phyloP scores from a whole-genome alignment of 2,329 filamentous ascomycete genomes.

The Lasiodiplodia hormozganensis region DNA sequence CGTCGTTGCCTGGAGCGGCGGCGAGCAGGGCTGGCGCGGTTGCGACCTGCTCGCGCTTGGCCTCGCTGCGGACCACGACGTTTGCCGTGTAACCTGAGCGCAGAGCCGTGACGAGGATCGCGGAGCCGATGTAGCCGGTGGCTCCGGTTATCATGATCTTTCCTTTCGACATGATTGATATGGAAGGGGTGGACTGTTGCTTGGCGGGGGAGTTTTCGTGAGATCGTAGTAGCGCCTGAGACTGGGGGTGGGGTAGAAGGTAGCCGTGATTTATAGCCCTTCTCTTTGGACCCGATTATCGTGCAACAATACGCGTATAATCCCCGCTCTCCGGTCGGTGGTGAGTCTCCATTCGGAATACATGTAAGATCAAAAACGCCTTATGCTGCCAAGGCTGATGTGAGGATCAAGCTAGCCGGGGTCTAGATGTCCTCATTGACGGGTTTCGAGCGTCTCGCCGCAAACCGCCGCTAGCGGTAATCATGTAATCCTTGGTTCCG shows the following conservation, averaged over 20 bases:
- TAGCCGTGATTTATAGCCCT: too few species aligned
- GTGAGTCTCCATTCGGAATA: not conserved
- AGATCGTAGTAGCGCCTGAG: not conserved
- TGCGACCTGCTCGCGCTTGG: conserved; percentile 26
- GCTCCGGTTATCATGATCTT: conserved; percentile 42
- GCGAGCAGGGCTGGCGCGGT: conserved; percentile 19
- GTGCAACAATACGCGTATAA: not conserved
- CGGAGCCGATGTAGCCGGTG: conserved; percentile 44
- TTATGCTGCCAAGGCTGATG: not conserved
- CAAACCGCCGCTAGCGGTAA: not conserved
- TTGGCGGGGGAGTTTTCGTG: not conserved
- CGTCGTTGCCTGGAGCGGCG: conserved; percentile 2
- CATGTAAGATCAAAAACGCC: not conserved
- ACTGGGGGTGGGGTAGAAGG: too few species aligned
- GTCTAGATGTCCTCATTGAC: not conserved
- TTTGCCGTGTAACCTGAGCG: conserved; percentile 40
- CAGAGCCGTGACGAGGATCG: conserved; percentile 38
- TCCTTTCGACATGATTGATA: not conserved
- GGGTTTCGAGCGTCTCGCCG: not conserved
- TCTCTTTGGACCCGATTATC: too few species aligned
- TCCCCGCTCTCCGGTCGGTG: not conserved
- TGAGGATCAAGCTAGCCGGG: not conserved
- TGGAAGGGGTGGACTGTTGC: not conserved
- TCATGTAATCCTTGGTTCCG: not conserved
- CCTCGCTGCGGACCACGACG: conserved; percentile 37